A percentile compares a stretch with the other conserved stretches of the same genome.
Conservation (phyloP, 1,284 basidiomycete genomes). For the Chiua sp. region DNA sequence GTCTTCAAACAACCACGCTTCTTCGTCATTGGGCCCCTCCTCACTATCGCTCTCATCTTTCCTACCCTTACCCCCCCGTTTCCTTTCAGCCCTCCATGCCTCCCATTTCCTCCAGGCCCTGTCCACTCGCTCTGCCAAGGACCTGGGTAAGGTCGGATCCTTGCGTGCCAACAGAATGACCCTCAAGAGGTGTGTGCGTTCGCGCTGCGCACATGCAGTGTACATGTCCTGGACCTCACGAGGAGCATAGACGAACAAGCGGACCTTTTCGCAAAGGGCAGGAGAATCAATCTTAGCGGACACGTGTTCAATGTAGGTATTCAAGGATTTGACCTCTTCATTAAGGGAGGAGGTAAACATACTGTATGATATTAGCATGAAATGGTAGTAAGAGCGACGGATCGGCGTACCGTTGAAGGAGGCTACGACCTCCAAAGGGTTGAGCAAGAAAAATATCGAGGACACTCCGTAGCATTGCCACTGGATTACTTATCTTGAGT, state of each 20-base stretch:
- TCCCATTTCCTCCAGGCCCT: constrained; percentile 79
- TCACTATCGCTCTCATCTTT: constrained; percentile 76
- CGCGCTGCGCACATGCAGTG: constrained; percentile 78
- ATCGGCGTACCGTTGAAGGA: constrained; percentile 77
- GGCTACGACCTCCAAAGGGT: constrained; percentile 92
- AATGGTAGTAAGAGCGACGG: background rate
- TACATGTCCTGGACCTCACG: constrained; percentile 86
- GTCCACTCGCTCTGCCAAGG: constrained; percentile 81
- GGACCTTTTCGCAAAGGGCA: constrained; percentile 87
- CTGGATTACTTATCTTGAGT: constrained; percentile 93
- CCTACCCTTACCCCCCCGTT: constrained; percentile 66
- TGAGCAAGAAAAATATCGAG: constrained; percentile 98
- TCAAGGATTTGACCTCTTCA: constrained; percentile 86
- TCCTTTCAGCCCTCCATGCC: constrained; percentile 69
- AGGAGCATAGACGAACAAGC: constrained; percentile 86
- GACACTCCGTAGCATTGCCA: constrained; percentile 92
- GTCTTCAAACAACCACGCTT: constrained; percentile 96
- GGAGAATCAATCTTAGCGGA: constrained; percentile 90
- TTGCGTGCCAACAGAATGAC: constrained; percentile 86
- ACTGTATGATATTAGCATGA: constrained; percentile 45
- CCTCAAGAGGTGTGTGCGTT: constrained; percentile 69
- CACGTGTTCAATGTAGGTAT: constrained; percentile 87
- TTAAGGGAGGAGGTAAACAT: constrained; percentile 95
- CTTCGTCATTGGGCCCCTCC: constrained; percentile 89
- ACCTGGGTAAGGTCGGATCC: constrained; percentile 72